Conservation (phyloP, 768 basidiomycete genomes). For the Tephrocybe sp. region DNA sequence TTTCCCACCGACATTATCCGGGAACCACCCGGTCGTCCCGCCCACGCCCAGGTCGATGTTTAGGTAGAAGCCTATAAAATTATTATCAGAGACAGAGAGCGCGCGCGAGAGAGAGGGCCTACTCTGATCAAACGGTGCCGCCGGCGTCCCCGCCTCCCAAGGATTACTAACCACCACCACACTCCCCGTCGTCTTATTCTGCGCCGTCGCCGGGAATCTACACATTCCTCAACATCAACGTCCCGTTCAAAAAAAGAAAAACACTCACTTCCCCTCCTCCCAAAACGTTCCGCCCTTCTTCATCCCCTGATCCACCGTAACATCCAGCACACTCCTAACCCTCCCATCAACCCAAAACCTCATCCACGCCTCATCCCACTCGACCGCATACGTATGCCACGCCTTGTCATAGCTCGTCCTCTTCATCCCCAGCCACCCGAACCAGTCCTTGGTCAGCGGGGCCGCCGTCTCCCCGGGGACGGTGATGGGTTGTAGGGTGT, state of each 20-base stretch:
- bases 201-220: conserved; percentile 65
- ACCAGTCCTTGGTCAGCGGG: conserved; percentile 20
- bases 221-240: no score
- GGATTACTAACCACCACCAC: conserved; percentile 63
- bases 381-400: conserved; percentile 76
- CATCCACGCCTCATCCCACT: conserved; percentile 76
- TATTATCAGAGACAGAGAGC: conserved; percentile 23
- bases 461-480: conserved; percentile 4
- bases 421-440: conserved; percentile 57
- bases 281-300: conserved; percentile 58
- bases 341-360: conserved; percentile 76
- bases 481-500: conserved; percentile 12
- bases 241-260: no score
- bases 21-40: conserved; percentile 89
- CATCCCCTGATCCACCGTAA: conserved; percentile 49
- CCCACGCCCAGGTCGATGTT: conserved; percentile 76
- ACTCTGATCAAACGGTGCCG: conserved; percentile 85
- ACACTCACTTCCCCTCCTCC: conserved; percentile 48
- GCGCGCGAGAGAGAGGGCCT: conserved; percentile 31
- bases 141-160: conserved; percentile 56
- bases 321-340: conserved; percentile 59
- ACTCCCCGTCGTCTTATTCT: conserved; percentile 56
- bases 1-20: conserved; percentile 71
- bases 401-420: conserved; percentile 47
- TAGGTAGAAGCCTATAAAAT: conserved; percentile 66